Base-by-base conservation (phyloP, 371 early-diverging fungal species). In the Racocetra persica region DNA sequence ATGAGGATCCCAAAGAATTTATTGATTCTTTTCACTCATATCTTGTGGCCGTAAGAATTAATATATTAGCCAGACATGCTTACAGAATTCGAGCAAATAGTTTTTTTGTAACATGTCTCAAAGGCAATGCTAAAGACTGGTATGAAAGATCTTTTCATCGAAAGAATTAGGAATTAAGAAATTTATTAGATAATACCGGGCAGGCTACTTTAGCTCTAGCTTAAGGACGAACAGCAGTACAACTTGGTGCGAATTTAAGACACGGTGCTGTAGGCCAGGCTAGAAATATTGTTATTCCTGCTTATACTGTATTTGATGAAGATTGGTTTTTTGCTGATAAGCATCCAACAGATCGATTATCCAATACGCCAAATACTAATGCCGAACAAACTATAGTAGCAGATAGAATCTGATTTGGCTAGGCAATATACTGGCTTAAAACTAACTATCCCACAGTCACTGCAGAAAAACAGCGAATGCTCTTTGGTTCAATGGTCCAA, bases 401-500 rank as follows among this genome's bases (percentile, higher is more conserved):
- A 75, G 18, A 26, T 59, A 28, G 59, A 16, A 75, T 75, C 24
- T 26, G 38, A 59, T 59, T 75, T n/a, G 75, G 60, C 18, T 59
- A 75, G 22, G 13, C 41, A 41, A 59, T 41, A 51, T 45, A 41
- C 41, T 75, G 14, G 14, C 59, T 75, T 59, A 36, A 18, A 32
- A 13, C 13, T 57, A 26, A 55, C 32, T 75, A 36, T 59, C 62
- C 28, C 36, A 59, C 60, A 55, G 75, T 75, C 32, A 75, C 36
- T 55, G 36, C 57, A 38, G 32, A 75, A 41, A 59, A 75, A 59
- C 59, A 75, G 38, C 38, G 28, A 75, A 41, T 32, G 41, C 32
- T 75, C 20, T 75, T 75, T 75, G 75, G 75, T 59, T 59, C 59
- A 75, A 60, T 59, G 14, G 75, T 75, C 24, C 59, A 75, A 75